Evolutionary conservation across 257 asterid species (phyloP), one percentile per base, ranked within the genome.

Genomic region (Asclepias syriaca): DNA sequence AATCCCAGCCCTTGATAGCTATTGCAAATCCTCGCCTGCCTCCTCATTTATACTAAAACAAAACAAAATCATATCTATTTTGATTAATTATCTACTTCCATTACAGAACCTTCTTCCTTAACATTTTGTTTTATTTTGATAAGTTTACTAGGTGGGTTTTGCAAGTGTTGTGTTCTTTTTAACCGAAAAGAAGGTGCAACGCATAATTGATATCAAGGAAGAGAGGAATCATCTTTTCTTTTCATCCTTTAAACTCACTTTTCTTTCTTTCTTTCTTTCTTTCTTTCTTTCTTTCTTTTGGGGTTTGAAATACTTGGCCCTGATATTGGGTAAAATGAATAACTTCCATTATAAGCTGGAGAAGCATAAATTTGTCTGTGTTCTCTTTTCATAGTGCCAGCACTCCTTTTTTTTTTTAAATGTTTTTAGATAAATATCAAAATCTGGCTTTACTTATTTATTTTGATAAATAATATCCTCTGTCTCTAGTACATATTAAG

Each of bases 21-120:
- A 13, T 78, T 63, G 95, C 98, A 1, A 82, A 27, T 76, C 98
- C 97, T 45, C 89, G 97, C 75, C 60, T 94, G 51, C 65, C 83
- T 27, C 40, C 86, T 54, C 85, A 87, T 77, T 74, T 94, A 69
- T 94, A 91, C 74, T 45, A 39, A 27, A 16, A 19, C 32, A 29
- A 29, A 29, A 2, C 2, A 29, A 29, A 29, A 29, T 24, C 6
- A 15, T 2, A 18, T 53, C 22, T 18, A 18, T 53, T 50, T 50
- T 48, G 53, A 48, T 48, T 11, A 50, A 8, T 48, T 48, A 48
- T 12, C 13, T 12, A 43, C 11, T 7, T 43, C 48, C 48, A 43
- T 43, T 43, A 0, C 48, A 43, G 1, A 1, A 43, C 9, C 10
- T 8, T 43, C 48, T 8, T 43, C 48, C 48, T 43, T 7, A 29